These are phyloP conservation scores for Phytopythium helicoides DNA, from an alignment of 352 stramenopile species.

Conservation along the genomic window DNA sequence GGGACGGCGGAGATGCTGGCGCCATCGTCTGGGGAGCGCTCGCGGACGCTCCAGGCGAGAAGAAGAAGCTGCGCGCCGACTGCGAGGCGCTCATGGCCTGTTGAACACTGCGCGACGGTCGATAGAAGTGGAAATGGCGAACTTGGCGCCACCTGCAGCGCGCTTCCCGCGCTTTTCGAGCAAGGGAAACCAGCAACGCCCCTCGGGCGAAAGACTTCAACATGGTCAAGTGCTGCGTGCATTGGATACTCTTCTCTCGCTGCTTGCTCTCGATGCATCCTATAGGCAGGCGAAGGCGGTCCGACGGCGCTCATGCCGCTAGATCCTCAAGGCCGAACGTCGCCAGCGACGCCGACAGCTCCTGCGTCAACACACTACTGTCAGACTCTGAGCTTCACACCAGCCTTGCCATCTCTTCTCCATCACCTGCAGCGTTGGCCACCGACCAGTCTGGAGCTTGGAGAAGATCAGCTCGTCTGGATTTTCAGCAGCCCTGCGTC, in stretches of 20 bases:
- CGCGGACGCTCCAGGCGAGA: too few species aligned
- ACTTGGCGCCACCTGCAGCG: background rate
- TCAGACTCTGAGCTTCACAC: too few species aligned
- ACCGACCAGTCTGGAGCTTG: conserved; percentile 59
- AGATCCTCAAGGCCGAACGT: conserved; percentile 5
- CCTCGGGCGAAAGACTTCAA: conserved; percentile 1
- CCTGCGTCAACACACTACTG: background rate
- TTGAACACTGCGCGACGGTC: background rate
- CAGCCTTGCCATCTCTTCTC: background rate
- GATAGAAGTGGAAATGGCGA: background rate
- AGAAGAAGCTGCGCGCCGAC: conserved; percentile 1
- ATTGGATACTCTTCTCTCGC: too few species aligned
- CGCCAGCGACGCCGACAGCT: conserved; percentile 2
- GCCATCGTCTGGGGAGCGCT: background rate
- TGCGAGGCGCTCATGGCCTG: background rate
- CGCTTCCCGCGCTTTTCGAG: background rate
- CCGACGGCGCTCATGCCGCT: background rate
- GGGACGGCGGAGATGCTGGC: background rate
- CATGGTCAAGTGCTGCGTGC: background rate
- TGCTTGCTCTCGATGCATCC: background rate
- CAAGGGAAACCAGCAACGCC: conserved; percentile 5
- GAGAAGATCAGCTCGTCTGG: conserved; percentile 75
- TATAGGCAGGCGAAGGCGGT: too few species aligned
- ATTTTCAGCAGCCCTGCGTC: too few species aligned
- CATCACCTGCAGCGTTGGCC: conserved; percentile 63